These are phyloP conservation scores for Termitomyces sp. DNA, from an alignment of 768 basidiomycete species.

Conservation along the genomic window DNA sequence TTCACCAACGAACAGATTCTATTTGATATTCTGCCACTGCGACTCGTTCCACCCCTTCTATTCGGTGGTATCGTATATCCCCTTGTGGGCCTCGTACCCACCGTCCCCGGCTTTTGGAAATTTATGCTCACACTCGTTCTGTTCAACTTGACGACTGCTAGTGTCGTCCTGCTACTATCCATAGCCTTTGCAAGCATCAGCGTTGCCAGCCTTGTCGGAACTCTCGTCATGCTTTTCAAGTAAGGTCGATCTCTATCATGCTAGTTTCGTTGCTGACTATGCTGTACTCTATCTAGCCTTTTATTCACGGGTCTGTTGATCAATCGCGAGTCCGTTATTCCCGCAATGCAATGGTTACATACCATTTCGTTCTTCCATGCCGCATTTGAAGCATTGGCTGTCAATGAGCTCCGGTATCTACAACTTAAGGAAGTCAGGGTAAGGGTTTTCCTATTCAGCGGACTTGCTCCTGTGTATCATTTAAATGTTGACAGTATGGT, in stretches of 20 bases:
- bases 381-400: conserved; percentile 94
- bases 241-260: conserved; percentile 33
- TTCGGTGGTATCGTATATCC: conserved; percentile 96
- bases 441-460: conserved; percentile 16
- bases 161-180: conserved; percentile 84
- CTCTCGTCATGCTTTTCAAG: conserved; percentile 98
- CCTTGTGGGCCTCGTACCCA: conserved; percentile 90
- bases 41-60: conserved; percentile 91
- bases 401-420: conserved; percentile 93
- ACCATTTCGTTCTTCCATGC: conserved; percentile 98
- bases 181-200: conserved; percentile 83
- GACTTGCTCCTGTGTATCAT: neutral
- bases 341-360: conserved; percentile 77
- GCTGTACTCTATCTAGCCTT: conserved; percentile 43
- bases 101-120: conserved; percentile 92
- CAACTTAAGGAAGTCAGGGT: conserved; percentile 90
- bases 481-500: conserved; percentile 61
- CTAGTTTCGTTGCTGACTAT: neutral
- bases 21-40: conserved; percentile 93
- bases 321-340: conserved; percentile 81
- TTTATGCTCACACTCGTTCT: conserved; percentile 94
- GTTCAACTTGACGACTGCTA: conserved; percentile 95
- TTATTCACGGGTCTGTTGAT: conserved; percentile 94
- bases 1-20: conserved; percentile 50
- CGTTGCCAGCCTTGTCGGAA: conserved; percentile 91